Base-by-base conservation (phyloP, 1,284 basidiomycete genomes). In the Boletus sp. region DNA sequence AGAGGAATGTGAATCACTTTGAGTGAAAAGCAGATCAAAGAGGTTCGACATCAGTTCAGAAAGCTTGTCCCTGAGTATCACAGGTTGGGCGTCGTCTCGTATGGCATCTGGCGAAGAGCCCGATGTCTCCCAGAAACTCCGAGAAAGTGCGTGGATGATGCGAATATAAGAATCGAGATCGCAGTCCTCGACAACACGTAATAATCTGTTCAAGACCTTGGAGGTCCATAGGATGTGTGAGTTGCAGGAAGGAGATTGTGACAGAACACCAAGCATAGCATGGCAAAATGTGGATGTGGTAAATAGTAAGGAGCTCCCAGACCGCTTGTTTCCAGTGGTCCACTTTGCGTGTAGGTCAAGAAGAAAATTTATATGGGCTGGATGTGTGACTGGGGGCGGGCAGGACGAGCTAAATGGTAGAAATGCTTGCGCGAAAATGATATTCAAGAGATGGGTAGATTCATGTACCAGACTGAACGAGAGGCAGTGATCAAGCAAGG, bases 401-500 rank as follows among this genome's bases (percentile, higher is more conserved):
- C 27, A 36, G 9, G 42, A 45, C 7, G 66, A 52, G 3, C 47
- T 49, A 30, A 45, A 54, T 33, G 60, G 47, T 16, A 53, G 23
- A n/a, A 72, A 52, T 36, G 62, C 59, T 40, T 74, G 61, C 4
- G 71, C 60, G 32, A 67, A 55, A n/a, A 61, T 49, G 23, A 78
- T 64, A 42, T 58, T 60, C 29, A 81, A 69, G 23, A 81, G 61
- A 13, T 52, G 61, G 9, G 62, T 59, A n/a, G 77, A 72, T 57
- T 81, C 73, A 10, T 66, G 55, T 6, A 60, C 45, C 9, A 81
- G 65, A 33, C 62, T 54, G 46, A 72, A 69, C 14, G 66, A 57
- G 19, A 79, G 58, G 38, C 72, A 69, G 10, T 76, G 62, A 27
- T 80, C 75, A 0, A 83, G 69, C 1, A 84, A 67, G 33, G 69